Base-by-base conservation (phyloP, 129 eudicot species). In the Helianthus annuus region DNA sequence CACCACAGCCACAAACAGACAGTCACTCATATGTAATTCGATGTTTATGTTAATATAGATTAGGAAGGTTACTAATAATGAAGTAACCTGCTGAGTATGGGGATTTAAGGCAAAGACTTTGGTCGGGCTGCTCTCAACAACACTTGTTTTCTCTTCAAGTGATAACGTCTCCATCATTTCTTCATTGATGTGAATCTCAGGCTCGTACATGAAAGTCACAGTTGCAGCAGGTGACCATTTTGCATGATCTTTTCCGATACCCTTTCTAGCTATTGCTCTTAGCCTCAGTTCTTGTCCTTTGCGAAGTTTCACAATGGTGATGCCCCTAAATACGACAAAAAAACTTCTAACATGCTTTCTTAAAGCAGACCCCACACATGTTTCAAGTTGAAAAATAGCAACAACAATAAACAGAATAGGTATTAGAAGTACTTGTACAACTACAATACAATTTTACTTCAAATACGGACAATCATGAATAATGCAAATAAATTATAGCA, bases 211-310 rank as follows among this genome's bases (percentile, higher is more conserved):
- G 83, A 94, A 94, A 42, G 99, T 94, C 15, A 94, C 99, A 40
- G 99, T 94, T 65, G 99, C 97, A 48, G 99, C 99, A 81, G 99
- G 96, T 1, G 97, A 90, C 99, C 99, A 94, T 32, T 94, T 94
- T 7, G 97, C 99, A 80, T 94, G 97, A 84, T 94, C 97, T 83
- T 94, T 94, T 53, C 99, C 99, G 39, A 94, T 94, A 34, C 99
- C 99, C 80, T 94, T 94, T 49, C 99, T 76, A 17, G 97, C 98
- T 57, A 94, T 94, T 64, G 98, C 98, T 79, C 98, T 84, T 46
- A 94, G 83, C 78, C 83, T 86, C 72, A 94, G 84, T 78, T 94
- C 98, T 68, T 94, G 98, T 55, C 98, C 98, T 51, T 89, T 91
- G 4, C 98, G 89, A 55, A 94, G 84, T 78, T 94, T 94, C 73